A percentile compares a stretch with the other conserved stretches of the same genome.
phyloP scores from a whole-genome alignment of 495 filamentous ascomycete genomes.

The Amphirosellinia nigrospora region DNA sequence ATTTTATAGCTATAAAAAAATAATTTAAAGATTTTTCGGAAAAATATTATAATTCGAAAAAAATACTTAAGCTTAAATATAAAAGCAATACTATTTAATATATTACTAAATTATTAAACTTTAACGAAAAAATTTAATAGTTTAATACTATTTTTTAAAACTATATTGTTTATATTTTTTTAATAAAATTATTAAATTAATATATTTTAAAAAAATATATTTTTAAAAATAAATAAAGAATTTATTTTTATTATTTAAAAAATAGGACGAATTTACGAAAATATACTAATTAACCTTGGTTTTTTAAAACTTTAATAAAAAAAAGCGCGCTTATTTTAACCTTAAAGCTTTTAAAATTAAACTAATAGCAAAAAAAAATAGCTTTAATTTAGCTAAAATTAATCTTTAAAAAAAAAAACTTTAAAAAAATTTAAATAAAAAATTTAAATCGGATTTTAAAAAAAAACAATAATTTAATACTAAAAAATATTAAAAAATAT shows the following conservation, averaged over 20 bases:
- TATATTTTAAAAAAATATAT: background rate
- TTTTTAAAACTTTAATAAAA: background rate
- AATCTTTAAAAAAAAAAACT: too few species aligned
- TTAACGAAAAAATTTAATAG: too few species aligned
- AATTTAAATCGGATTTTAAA: background rate
- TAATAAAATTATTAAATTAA: conserved; percentile 1
- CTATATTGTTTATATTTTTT: background rate
- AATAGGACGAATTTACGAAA: background rate
- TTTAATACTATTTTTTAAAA: too few species aligned
- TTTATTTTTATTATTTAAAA: background rate
- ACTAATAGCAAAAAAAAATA: conserved; percentile 1
- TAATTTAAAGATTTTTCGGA: background rate
- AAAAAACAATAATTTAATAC: background rate
- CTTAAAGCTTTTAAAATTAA: background rate
- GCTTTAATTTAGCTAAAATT: too few species aligned
- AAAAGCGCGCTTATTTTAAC: conserved; percentile 2
- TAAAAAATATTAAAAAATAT: too few species aligned
- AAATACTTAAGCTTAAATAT: background rate
- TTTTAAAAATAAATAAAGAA: background rate
- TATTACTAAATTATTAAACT: too few species aligned
- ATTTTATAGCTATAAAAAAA: too few species aligned
- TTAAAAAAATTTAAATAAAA: background rate
- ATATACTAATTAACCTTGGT: background rate
- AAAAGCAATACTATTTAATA: background rate
- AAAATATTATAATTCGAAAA: conserved; percentile 6